phyloP scores from a whole-genome alignment of 2,329 filamentous ascomycete species.

The Penicillium psychrosexuale region DNA sequence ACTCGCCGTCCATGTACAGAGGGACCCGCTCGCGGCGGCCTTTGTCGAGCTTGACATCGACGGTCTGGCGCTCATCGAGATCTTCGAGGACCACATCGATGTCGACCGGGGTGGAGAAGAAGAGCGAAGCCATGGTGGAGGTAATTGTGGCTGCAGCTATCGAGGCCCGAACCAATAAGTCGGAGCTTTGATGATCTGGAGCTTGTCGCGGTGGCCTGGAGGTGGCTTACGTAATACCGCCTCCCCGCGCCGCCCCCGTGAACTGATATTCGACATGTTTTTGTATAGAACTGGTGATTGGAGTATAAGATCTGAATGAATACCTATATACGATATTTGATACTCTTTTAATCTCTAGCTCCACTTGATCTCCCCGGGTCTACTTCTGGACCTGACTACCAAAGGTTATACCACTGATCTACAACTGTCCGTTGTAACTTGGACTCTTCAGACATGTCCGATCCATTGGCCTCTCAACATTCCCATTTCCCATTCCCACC shows the following conservation, averaged over 20 bases:
- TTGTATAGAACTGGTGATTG: neutral
- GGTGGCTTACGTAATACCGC: constrained; percentile 7
- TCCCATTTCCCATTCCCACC: neutral
- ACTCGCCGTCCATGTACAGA: constrained; percentile 96
- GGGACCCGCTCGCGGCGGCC: constrained; percentile 95
- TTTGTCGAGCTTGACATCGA: constrained; percentile 98
- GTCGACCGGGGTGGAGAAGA: constrained; percentile 97
- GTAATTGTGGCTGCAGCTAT: constrained; percentile 8
- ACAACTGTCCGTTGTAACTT: neutral
- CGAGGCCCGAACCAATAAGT: constrained; percentile 8
- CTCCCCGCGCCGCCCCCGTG: neutral
- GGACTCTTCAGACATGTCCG: constrained; percentile 1
- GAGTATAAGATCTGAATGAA: neutral
- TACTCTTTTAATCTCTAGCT: neutral
- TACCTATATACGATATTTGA: neutral
- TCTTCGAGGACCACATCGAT: constrained; percentile 98
- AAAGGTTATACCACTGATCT: neutral
- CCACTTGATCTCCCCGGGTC: neutral
- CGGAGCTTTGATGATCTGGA: constrained; percentile 19
- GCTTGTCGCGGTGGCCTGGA: constrained; percentile 21
- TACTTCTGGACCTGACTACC: neutral
- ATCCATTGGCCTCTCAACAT: neutral
- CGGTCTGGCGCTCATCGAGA: constrained; percentile 87
- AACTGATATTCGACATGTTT: neutral
- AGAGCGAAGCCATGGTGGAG: constrained; percentile 83